phyloP scores from a whole-genome alignment of 176 grass and related monocot genomes.

The Areca catechu region DNA sequence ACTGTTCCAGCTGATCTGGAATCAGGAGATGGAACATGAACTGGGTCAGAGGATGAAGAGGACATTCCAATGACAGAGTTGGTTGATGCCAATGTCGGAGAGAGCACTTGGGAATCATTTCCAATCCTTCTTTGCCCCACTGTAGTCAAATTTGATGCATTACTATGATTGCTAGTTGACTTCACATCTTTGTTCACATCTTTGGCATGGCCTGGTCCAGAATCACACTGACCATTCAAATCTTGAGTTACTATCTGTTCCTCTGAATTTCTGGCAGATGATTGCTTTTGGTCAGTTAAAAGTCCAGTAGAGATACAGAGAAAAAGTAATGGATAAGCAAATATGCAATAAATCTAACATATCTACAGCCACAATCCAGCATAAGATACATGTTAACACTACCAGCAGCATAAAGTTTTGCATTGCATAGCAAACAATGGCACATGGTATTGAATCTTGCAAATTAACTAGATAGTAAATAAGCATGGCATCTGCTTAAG shows the following conservation, averaged over 20 bases:
- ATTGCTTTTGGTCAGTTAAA: constrained; percentile 20
- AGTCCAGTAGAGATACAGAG: constrained; percentile 46
- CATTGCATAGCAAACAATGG: background rate
- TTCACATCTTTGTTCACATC: constrained; percentile 28
- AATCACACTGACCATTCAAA: constrained; percentile 12
- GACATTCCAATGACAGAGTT: constrained; percentile 38
- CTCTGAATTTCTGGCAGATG: constrained; percentile 22
- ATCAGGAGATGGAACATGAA: constrained; percentile 56
- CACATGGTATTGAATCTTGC: background rate
- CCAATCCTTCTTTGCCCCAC: constrained; percentile 16
- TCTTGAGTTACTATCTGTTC: constrained; percentile 21
- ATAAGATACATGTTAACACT: background rate
- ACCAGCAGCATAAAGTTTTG: background rate
- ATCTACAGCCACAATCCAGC: background rate
- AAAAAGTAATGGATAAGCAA: constrained; percentile 29
- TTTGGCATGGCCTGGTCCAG: constrained; percentile 20
- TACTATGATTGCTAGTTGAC: constrained; percentile 20
- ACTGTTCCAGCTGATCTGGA: constrained; percentile 42
- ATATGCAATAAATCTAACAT: constrained; percentile 2
- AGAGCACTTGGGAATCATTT: constrained; percentile 8
- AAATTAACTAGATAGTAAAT: background rate
- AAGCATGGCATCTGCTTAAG: too few relatives aligned
- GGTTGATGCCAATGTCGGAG: constrained; percentile 20
- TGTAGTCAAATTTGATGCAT: constrained; percentile 18
- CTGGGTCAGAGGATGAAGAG: constrained; percentile 67